A percentile compares a stretch with the other conserved stretches of the same genome.
These are phyloP conservation scores for Emmonsiellopsis sp. DNA, from an alignment of 2,329 filamentous ascomycete genomes.

Conservation along the genomic window DNA sequence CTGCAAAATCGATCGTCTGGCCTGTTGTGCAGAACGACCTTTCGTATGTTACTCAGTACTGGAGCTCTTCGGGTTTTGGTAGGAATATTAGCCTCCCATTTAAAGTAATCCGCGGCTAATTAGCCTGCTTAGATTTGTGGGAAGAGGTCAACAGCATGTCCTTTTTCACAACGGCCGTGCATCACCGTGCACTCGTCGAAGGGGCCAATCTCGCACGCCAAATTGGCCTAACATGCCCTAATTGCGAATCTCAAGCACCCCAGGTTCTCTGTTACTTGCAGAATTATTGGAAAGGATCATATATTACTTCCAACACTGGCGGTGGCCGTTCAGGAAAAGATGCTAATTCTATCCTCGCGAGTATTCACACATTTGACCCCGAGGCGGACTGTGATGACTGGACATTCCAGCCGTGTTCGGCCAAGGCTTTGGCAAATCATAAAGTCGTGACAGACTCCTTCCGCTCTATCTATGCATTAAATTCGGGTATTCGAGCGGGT, in stretches of 20 bases:
- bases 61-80: constrained; percentile 53
- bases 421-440: constrained; percentile 60
- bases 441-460: constrained; percentile 69
- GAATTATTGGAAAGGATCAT: constrained; percentile 61
- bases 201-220: constrained; percentile 56
- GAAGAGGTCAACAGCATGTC: constrained; percentile 67
- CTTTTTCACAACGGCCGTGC: constrained; percentile 65
- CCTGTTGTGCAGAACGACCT: constrained; percentile 68
- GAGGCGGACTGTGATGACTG: constrained; percentile 54
- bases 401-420: constrained; percentile 70
- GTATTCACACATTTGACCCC: constrained; percentile 63
- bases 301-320: constrained; percentile 62
- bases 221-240: constrained; percentile 53
- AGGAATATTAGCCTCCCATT: neutral
- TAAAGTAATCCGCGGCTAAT: neutral
- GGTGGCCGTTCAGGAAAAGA: constrained; percentile 58
- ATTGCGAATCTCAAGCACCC: constrained; percentile 57
- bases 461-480: constrained; percentile 61
- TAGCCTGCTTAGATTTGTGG: constrained; percentile 51
- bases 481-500: constrained; percentile 53
- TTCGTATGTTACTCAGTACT: constrained; percentile 63
- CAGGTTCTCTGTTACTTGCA: constrained; percentile 66
- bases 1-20: constrained; percentile 53
- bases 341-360: constrained; percentile 58
- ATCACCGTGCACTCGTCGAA: constrained; percentile 52